Percentiles rank a stretch among this genome's conserved stretches.
These are phyloP conservation scores for Petrea volubilis DNA, from an alignment of 257 asterid species.

Conservation along the genomic window DNA sequence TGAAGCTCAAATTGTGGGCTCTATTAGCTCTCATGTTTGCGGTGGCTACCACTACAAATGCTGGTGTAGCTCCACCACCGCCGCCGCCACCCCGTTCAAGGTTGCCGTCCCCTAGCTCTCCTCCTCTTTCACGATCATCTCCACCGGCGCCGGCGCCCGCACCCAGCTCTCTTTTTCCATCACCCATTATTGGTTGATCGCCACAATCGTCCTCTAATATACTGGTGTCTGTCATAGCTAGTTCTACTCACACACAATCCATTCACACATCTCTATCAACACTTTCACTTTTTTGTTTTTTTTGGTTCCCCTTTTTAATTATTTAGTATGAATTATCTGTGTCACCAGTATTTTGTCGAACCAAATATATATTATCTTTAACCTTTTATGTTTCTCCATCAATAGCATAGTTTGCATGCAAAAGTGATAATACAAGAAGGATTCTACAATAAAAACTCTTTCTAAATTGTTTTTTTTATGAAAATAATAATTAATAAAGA, in stretches of 20 bases:
- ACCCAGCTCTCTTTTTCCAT: not conserved
- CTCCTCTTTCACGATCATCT: not conserved
- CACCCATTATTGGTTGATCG: not conserved
- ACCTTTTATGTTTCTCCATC: not conserved
- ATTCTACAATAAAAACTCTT: not conserved
- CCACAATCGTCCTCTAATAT: not conserved
- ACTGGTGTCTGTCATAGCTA: not conserved
- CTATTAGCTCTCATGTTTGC: constrained; percentile 8
- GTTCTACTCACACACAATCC: not conserved
- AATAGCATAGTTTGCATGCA: not conserved
- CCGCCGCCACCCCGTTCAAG: not conserved
- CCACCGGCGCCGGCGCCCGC: constrained; percentile 10
- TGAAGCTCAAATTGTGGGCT: constrained; percentile 14
- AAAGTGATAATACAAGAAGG: too few species aligned
- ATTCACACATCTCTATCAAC: not conserved
- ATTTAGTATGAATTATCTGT: not conserved
- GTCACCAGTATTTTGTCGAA: not conserved
- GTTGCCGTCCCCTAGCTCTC: not conserved
- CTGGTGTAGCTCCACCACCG: not conserved
- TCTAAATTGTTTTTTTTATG: not conserved
- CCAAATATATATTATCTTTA: too few species aligned
- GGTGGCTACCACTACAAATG: not conserved
- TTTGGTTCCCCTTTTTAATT: too few species aligned
- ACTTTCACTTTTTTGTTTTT: not conserved
- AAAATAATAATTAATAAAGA: not conserved